Conservation (phyloP, 2,329 filamentous ascomycete genomes). For the Paraconiothyrium brasiliense region DNA sequence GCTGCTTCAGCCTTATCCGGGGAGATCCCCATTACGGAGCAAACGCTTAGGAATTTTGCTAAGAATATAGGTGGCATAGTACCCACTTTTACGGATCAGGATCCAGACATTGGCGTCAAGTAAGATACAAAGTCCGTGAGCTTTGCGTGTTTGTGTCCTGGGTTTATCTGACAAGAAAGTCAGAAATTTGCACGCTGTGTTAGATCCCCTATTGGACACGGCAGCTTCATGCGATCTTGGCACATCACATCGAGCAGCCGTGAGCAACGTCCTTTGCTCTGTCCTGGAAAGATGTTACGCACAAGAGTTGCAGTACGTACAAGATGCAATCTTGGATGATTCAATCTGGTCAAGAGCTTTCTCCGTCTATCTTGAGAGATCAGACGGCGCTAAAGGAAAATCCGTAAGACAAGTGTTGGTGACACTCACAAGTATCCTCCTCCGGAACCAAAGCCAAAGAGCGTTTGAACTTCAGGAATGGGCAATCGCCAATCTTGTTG, state of each 20-base stretch:
- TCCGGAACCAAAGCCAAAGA: constrained; percentile 34
- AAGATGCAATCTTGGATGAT: constrained; percentile 45
- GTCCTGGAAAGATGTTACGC: constrained; percentile 53
- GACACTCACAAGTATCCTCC: constrained; percentile 50
- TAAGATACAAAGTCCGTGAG: constrained; percentile 51
- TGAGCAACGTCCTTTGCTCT: constrained; percentile 58
- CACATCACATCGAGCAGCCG: constrained; percentile 55
- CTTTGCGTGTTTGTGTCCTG: constrained; percentile 25
- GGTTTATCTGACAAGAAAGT: constrained; percentile 29
- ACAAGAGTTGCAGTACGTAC: constrained; percentile 37
- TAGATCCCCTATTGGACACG: constrained; percentile 45
- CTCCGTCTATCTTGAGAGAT: constrained; percentile 54
- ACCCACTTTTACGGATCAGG: constrained; percentile 36
- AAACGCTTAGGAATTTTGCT: constrained; percentile 35
- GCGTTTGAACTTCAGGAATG: constrained; percentile 36
- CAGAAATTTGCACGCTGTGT: constrained; percentile 40
- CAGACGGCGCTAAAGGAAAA: constrained; percentile 56
- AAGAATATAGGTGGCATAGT: constrained; percentile 26
- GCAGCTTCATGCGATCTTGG: constrained; percentile 42
- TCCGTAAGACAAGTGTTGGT: constrained; percentile 57
- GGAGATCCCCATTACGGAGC: constrained; percentile 36
- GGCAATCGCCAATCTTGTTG: constrained; percentile 58
- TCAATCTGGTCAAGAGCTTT: constrained; percentile 52
- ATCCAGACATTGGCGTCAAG: constrained; percentile 43
- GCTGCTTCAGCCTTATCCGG: constrained; percentile 11